These are phyloP conservation scores for Lagenidium sp. DNA, from an alignment of 352 stramenopile genomes.

Conservation along the genomic window DNA sequence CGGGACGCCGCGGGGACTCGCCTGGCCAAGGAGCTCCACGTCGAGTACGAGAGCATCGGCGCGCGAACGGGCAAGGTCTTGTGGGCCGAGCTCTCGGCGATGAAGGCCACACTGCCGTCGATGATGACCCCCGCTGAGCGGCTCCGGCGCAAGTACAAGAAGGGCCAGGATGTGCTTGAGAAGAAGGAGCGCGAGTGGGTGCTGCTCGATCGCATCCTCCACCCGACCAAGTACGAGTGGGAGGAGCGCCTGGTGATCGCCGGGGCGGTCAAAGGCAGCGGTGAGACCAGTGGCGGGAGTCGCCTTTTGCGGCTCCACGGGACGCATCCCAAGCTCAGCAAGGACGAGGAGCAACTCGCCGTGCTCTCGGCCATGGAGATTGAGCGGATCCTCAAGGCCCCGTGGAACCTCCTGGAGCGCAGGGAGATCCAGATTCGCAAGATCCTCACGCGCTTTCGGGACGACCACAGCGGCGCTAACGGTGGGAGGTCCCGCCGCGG, in stretches of 20 bases:
- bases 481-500: constrained; percentile 6
- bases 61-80: constrained; percentile 44
- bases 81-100: constrained; percentile 63
- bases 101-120: constrained; percentile 65
- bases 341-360: constrained; percentile 56
- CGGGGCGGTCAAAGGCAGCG: constrained; percentile 9
- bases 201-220: constrained; percentile 55
- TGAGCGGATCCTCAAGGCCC: constrained; percentile 57
- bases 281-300: too few relatives aligned
- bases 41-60: constrained; percentile 47
- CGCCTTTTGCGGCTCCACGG: constrained; percentile 46
- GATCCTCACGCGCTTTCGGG: constrained; percentile 54
- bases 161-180: constrained; percentile 37
- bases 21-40: constrained; percentile 44
- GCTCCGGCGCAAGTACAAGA: constrained; percentile 77
- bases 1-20: constrained; percentile 39
- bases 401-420: constrained; percentile 61
- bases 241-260: constrained; percentile 27
- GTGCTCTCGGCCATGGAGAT: constrained; percentile 52
- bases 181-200: constrained; percentile 78
- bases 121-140: constrained; percentile 71
- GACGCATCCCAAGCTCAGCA: constrained; percentile 33
- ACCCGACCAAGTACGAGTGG: constrained; percentile 61
- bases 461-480: constrained; percentile 19
- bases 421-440: constrained; percentile 74